Conservation (phyloP, 306 rosid species). For the Fagus crenata region DNA sequence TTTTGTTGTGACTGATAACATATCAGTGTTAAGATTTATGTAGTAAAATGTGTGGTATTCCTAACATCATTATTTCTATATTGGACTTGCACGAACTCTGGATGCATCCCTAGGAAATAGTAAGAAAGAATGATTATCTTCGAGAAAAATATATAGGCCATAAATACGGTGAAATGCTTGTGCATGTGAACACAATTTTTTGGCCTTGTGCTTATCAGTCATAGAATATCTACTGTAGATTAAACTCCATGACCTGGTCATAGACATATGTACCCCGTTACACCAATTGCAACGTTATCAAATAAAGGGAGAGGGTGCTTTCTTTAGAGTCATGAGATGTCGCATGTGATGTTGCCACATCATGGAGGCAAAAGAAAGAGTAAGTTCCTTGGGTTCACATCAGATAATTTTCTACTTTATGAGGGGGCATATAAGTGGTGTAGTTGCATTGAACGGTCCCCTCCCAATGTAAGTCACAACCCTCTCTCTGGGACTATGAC, state of each 20-base stretch:
- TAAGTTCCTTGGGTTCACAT: constrained; percentile 45
- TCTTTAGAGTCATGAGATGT: constrained; percentile 53
- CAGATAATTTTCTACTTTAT: constrained; percentile 49
- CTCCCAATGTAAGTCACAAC: constrained; percentile 19
- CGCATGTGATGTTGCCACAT: constrained; percentile 62
- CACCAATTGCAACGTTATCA: background rate
- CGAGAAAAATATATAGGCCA: too few species aligned
- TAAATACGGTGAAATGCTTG: background rate
- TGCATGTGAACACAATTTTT: background rate
- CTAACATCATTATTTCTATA: too few species aligned
- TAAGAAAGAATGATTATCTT: too few species aligned
- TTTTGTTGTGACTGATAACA: too few species aligned
- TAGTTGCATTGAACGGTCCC: constrained; percentile 68
- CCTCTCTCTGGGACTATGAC: constrained; percentile 47
- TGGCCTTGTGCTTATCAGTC: background rate
- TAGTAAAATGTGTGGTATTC: too few species aligned
- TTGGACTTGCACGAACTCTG: too few species aligned
- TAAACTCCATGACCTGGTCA: background rate
- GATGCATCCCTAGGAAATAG: too few species aligned
- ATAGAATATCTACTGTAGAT: background rate
- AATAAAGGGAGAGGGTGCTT: constrained; percentile 28
- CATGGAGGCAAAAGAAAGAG: constrained; percentile 48
- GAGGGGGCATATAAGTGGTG: constrained; percentile 40
- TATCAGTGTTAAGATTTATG: too few species aligned
- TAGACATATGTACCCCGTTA: background rate